These are phyloP conservation scores for Austroboletus olivaceoglutinosus DNA, from an alignment of 1,284 basidiomycete genomes.

Conservation along the genomic window DNA sequence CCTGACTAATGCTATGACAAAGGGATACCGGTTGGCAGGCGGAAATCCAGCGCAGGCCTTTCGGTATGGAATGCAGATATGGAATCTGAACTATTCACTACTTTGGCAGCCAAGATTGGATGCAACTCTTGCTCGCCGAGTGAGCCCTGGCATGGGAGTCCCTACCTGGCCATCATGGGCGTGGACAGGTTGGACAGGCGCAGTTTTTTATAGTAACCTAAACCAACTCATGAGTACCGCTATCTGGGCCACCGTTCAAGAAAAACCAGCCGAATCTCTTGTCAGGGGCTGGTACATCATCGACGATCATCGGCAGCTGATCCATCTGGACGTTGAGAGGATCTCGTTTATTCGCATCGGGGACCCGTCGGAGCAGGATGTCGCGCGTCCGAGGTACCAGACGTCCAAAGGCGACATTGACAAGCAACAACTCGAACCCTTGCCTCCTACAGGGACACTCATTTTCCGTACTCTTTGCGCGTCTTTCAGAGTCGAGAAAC, in stretches of 20 bases:
- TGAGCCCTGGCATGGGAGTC: not conserved
- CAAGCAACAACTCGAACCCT: not conserved
- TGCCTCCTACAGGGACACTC: not conserved
- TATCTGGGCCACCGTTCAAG: not conserved
- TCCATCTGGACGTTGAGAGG: not conserved
- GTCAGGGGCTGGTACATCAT: not conserved
- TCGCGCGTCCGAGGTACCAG: not conserved
- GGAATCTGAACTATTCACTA: not conserved
- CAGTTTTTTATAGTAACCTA: not conserved
- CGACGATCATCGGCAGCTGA: not conserved
- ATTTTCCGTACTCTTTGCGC: not conserved
- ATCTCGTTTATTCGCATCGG: too few relatives aligned
- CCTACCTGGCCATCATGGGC: not conserved
- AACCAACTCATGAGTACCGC: not conserved
- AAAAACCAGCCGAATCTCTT: not conserved
- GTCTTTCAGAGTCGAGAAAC: conserved; percentile 4
- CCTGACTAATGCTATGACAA: not conserved
- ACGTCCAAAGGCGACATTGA: not conserved
- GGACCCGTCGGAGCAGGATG: not conserved
- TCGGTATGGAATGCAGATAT: not conserved
- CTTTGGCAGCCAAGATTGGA: not conserved
- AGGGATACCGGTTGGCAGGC: not conserved
- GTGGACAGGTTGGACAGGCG: not conserved
- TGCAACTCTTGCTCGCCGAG: not conserved
- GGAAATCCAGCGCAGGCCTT: not conserved